phyloP scores from a whole-genome alignment of 176 grass and related monocot species.

The Otatea glauca region DNA sequence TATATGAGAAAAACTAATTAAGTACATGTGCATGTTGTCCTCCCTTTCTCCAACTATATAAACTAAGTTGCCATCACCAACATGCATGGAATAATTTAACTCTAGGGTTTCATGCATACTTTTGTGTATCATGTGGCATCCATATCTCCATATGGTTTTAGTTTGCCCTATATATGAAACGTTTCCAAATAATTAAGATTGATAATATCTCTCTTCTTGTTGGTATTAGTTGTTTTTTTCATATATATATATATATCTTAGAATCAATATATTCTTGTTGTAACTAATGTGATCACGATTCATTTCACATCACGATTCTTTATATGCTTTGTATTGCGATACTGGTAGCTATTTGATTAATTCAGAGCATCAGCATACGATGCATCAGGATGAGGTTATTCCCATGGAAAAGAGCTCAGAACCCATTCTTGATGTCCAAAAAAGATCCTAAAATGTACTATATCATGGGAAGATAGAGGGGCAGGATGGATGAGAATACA shows the following conservation, averaged over 20 bases:
- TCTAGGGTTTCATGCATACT: not conserved
- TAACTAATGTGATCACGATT: not conserved
- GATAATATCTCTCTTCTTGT: not conserved
- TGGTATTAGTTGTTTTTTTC: not conserved
- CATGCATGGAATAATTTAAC: not conserved
- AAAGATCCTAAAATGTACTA: not conserved
- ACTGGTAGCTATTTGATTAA: not conserved
- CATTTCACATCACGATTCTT: not conserved
- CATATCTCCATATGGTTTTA: not conserved
- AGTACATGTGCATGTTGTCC: not conserved
- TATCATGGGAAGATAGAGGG: not conserved
- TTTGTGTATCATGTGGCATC: not conserved
- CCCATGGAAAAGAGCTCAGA: not conserved
- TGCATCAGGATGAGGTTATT: conserved; percentile 39
- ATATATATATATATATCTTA: not conserved
- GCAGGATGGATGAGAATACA: conserved; percentile 4
- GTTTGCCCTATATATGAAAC: not conserved
- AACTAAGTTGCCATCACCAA: not conserved
- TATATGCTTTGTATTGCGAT: not conserved
- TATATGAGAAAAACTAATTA: not conserved
- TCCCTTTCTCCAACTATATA: not conserved
- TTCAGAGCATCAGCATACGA: conserved; percentile 20
- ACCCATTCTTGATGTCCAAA: conserved; percentile 17
- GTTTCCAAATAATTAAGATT: not conserved
- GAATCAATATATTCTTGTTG: not conserved